Evolutionary conservation across 257 asterid species (phyloP).

Genomic region (Scutellaria minor): DNA sequence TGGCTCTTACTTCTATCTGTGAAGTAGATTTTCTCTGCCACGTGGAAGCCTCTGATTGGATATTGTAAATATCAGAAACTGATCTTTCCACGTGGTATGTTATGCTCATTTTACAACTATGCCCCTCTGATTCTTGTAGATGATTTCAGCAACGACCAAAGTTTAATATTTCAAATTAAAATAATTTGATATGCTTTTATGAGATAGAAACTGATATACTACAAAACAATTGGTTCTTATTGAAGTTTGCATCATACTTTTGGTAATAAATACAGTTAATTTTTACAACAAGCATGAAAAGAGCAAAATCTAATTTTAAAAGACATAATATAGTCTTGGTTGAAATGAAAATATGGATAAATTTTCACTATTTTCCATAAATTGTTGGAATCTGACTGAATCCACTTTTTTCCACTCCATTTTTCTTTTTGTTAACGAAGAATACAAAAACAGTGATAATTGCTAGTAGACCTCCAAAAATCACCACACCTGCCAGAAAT

Average conservation of each 20-base stretch:
- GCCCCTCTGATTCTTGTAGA: no score
- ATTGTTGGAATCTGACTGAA: conserved; percentile 24
- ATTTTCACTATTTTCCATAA: background rate
- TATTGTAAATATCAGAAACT: conserved; percentile 16
- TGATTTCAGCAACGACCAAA: no score
- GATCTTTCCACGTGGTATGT: conserved; percentile 42
- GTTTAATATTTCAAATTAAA: no score
- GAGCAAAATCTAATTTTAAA: no score
- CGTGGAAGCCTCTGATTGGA: conserved; percentile 40
- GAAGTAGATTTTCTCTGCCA: conserved; percentile 46
- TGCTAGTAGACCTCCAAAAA: conserved; percentile 20
- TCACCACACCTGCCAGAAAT: conserved; percentile 8
- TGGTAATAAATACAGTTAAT: no score
- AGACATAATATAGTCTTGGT: no score
- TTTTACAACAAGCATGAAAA: no score
- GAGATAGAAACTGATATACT: no score
- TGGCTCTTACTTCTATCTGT: conserved; percentile 46
- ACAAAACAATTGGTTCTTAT: no score
- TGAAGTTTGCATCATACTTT: no score
- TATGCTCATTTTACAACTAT: background rate
- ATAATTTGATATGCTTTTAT: no score
- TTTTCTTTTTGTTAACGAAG: conserved; percentile 5
- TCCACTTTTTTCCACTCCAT: background rate
- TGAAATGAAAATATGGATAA: no score
- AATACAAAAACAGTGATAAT: background rate